Conservation (phyloP, 2,329 filamentous ascomycete genomes). For the Mycosphaerelloides madeirae region DNA sequence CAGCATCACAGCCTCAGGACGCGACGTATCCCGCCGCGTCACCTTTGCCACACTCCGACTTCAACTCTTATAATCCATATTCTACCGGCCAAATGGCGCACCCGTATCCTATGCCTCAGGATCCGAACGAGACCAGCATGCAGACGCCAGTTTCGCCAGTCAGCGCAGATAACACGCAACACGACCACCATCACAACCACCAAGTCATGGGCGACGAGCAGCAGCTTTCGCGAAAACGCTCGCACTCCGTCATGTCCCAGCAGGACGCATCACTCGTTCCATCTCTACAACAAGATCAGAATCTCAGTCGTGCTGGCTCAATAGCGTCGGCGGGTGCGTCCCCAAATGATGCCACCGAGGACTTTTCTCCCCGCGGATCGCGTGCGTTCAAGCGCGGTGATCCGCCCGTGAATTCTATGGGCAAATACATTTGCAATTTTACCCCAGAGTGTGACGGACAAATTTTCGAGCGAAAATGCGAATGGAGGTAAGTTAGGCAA, state of each 20-base stretch:
- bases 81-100: constrained; percentile 5
- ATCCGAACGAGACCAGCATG: constrained; percentile 19
- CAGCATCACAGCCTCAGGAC: constrained; percentile 28
- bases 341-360: constrained; percentile 9
- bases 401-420: constrained; percentile 60
- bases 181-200: constrained; percentile 5
- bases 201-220: constrained; percentile 19
- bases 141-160: constrained; percentile 24
- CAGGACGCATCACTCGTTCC: constrained; percentile 5
- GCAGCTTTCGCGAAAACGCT: constrained; percentile 26
- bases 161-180: constrained; percentile 23
- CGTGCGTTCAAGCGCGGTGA: constrained; percentile 37
- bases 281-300: constrained; percentile 3
- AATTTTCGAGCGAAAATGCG: constrained; percentile 76
- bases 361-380: constrained; percentile 19
- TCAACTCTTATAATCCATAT: constrained; percentile 10
- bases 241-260: constrained; percentile 28
- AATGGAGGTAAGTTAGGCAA: constrained; percentile 77
- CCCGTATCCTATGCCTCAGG: constrained; percentile 15
- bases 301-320: constrained; percentile 7
- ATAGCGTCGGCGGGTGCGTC: constrained; percentile 12
- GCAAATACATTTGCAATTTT: constrained; percentile 69
- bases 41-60: constrained; percentile 17
- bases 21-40: constrained; percentile 13
- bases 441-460: constrained; percentile 64